A percentile compares a stretch with the other conserved stretches of the same genome.
Evolutionary conservation across 257 asterid species (phyloP).

Genomic region (Ajuga chamaepitys): DNA sequence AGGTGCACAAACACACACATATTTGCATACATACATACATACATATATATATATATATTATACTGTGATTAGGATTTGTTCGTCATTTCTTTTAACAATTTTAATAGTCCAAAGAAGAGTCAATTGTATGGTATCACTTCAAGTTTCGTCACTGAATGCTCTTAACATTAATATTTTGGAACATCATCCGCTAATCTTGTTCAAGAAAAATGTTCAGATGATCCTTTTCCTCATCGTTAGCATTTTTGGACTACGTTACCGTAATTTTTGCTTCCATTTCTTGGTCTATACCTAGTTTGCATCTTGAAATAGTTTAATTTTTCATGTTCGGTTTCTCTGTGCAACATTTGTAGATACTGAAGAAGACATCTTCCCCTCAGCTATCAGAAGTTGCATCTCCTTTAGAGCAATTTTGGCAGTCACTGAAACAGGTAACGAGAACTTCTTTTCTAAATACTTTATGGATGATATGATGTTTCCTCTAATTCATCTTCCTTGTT

Average conservation of each 20-base stretch:
- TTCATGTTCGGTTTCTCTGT: constrained; percentile 56
- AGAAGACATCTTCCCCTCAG: constrained; percentile 58
- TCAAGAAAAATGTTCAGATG: not conserved
- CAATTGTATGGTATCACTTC: not conserved
- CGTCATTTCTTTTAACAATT: not conserved
- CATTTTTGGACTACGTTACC: not conserved
- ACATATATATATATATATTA: no score
- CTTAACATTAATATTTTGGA: not conserved
- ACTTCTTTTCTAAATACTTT: not conserved
- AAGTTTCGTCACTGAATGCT: not conserved
- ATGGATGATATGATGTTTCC: not conserved
- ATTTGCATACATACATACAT: no score
- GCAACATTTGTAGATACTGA: constrained; percentile 71
- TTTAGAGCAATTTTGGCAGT: constrained; percentile 57
- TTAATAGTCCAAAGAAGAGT: not conserved
- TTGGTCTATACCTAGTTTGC: constrained; percentile 18
- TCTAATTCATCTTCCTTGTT: constrained; percentile 10
- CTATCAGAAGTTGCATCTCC: constrained; percentile 54
- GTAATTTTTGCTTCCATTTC: not conserved
- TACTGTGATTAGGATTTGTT: not conserved
- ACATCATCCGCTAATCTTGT: not conserved
- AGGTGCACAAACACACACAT: no score
- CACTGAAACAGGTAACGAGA: constrained; percentile 53
- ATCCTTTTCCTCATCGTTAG: not conserved
- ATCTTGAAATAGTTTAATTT: constrained; percentile 41